Percentiles rank a stretch among this genome's conserved stretches.
phyloP scores from a whole-genome alignment of 2,329 filamentous ascomycete genomes.

The Penicillium sp. region DNA sequence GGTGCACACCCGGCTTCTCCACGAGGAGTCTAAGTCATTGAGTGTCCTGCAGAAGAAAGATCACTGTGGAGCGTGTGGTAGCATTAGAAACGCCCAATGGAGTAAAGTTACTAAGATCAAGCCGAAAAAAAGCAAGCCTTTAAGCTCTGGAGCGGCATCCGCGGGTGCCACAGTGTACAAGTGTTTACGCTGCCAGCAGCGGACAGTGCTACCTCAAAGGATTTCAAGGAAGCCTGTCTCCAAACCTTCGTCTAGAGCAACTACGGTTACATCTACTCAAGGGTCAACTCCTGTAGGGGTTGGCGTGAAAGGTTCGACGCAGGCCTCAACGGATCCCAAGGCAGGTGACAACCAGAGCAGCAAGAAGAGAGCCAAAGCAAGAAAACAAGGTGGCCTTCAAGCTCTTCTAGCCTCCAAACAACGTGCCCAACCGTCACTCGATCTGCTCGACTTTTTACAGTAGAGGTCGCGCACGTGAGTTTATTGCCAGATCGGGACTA shows the following conservation, averaged over 20 bases:
- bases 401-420: conserved; percentile 51
- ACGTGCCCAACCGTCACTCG: conserved; percentile 40
- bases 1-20: conserved; percentile 38
- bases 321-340: conserved; percentile 18
- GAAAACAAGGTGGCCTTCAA: conserved; percentile 55
- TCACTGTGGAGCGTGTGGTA: conserved; percentile 44
- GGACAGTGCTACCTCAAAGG: conserved; percentile 30
- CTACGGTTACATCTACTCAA: conserved; percentile 7
- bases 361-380: conserved; percentile 55
- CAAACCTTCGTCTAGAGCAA: conserved; percentile 12
- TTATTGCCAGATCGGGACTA: conserved; percentile 23
- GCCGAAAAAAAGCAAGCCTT: conserved; percentile 13
- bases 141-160: conserved; percentile 10
- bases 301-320: background rate
- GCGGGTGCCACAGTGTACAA: conserved; percentile 35
- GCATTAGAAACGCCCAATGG: conserved; percentile 30
- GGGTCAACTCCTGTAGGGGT: background rate
- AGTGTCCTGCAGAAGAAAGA: conserved; percentile 32
- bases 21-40: conserved; percentile 34
- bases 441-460: conserved; percentile 56
- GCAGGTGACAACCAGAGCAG: conserved; percentile 46
- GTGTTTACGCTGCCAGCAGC: conserved; percentile 38
- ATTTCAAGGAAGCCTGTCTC: conserved; percentile 14
- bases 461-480: conserved; percentile 35
- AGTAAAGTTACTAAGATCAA: conserved; percentile 32